Evolutionary conservation across 495 filamentous ascomycete species (phyloP).

Genomic region (Saxophila tyrrhenica): DNA sequence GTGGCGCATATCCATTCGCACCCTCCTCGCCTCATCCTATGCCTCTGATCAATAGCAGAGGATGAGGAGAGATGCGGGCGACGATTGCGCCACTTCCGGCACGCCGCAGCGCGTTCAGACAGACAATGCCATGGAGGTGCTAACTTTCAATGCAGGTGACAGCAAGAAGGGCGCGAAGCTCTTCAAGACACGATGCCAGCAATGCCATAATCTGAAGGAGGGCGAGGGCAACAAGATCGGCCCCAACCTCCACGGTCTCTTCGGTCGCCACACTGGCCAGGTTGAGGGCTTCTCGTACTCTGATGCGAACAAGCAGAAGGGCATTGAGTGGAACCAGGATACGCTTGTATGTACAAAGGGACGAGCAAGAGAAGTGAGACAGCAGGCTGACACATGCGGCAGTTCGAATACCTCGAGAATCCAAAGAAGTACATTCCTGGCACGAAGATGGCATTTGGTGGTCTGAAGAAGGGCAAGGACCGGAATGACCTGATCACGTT

Average conservation of each 20-base stretch:
- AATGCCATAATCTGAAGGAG: conserved; percentile 90
- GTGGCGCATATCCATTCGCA: neutral
- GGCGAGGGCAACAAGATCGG: conserved; percentile 94
- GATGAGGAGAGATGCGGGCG: neutral
- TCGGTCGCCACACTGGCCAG: conserved; percentile 86
- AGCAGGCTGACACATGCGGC: conserved; percentile 1
- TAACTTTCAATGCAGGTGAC: conserved; percentile 56
- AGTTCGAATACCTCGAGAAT: conserved; percentile 86
- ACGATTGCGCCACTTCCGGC: neutral
- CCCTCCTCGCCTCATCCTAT: neutral
- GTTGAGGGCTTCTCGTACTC: conserved; percentile 94
- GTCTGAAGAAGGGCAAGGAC: conserved; percentile 99
- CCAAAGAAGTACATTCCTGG: conserved; percentile 96
- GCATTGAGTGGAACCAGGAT: conserved; percentile 73
- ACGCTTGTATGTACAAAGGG: conserved; percentile 53
- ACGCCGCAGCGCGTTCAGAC: neutral
- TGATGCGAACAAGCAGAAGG: conserved; percentile 98
- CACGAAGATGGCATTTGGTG: conserved; percentile 99
- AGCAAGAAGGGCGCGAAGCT: conserved; percentile 95
- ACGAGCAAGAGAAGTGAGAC: neutral
- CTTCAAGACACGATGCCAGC: conserved; percentile 94
- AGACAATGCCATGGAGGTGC: conserved; percentile 6
- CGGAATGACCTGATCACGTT: conserved; percentile 92
- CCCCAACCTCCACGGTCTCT: conserved; percentile 92
- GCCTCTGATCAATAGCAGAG: neutral